Evolutionary conservation across 495 filamentous ascomycete species (phyloP).

Genomic region (Recurvomyces mirabilis): DNA sequence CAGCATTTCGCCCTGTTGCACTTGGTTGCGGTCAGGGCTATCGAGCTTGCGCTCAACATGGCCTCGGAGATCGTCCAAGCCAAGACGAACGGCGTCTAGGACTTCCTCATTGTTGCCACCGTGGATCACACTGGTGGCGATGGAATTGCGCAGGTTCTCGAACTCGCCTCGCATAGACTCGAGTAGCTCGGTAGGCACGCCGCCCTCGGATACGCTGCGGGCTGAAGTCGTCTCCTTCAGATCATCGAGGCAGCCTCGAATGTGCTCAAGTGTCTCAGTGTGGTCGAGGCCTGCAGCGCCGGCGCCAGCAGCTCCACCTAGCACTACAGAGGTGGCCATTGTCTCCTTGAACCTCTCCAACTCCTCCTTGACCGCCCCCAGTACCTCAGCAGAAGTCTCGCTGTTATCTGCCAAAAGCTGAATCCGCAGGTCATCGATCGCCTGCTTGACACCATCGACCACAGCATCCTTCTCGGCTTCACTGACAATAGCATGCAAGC

Average conservation of each 20-base stretch:
- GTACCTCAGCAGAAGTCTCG: slow-evolving; percentile 23
- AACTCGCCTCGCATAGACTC: slow-evolving; percentile 35
- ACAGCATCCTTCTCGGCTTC: slow-evolving; percentile 40
- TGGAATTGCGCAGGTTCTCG: slow-evolving; percentile 29
- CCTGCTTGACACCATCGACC: slow-evolving; percentile 35
- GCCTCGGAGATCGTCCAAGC: slow-evolving; percentile 53
- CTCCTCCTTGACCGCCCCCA: slow-evolving; percentile 27
- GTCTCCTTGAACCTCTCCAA: slow-evolving; percentile 27
- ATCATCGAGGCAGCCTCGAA: slow-evolving; percentile 27
- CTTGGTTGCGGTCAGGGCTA: slow-evolving; percentile 41
- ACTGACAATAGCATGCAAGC: slow-evolving; percentile 55
- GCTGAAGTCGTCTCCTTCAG: slow-evolving; percentile 15
- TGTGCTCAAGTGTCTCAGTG: slow-evolving; percentile 38
- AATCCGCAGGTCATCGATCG: slow-evolving; percentile 28
- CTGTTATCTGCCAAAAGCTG: slow-evolving; percentile 26
- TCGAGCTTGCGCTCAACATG: slow-evolving; percentile 51
- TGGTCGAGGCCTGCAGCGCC: slow-evolving; percentile 30
- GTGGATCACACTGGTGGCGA: slow-evolving; percentile 23
- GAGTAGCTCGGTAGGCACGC: slow-evolving; percentile 33
- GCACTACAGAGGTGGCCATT: slow-evolving; percentile 26
- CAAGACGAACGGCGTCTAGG: slow-evolving; percentile 53
- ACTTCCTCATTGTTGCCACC: slow-evolving; percentile 32
- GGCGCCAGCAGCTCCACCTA: slow-evolving; percentile 16
- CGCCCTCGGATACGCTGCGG: slow-evolving; percentile 6
- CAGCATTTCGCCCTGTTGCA: slow-evolving; percentile 60